phyloP scores from a whole-genome alignment of 2,329 filamentous ascomycete species.

The Penicillium verrucosum region DNA sequence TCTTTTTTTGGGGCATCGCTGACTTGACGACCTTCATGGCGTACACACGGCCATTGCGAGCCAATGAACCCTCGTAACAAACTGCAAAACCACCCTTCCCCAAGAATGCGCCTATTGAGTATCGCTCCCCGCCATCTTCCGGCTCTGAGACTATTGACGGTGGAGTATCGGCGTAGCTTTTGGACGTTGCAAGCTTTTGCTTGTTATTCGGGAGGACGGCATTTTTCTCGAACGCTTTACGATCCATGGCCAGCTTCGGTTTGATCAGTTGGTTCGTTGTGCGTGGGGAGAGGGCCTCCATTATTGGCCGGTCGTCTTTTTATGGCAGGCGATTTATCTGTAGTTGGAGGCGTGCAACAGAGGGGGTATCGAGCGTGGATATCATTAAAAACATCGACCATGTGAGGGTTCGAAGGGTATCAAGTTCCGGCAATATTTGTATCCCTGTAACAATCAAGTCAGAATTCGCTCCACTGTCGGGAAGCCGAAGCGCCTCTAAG shows the following conservation, averaged over 20 bases:
- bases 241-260: conserved; percentile 40
- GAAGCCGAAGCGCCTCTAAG: conserved; percentile 11
- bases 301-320: conserved; percentile 23
- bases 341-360: not conserved
- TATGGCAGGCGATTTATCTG: conserved; percentile 3
- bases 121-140: conserved; percentile 44
- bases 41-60: conserved; percentile 45
- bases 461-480: conserved; percentile 18
- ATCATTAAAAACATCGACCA: conserved; percentile 17
- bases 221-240: conserved; percentile 39
- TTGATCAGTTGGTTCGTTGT: conserved; percentile 48
- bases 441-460: conserved; percentile 26
- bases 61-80: conserved; percentile 48
- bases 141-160: conserved; percentile 46
- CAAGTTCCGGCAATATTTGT: conserved; percentile 23
- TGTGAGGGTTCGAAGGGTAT: conserved; percentile 21
- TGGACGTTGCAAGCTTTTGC: conserved; percentile 33
- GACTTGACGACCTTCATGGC: conserved; percentile 52
- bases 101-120: conserved; percentile 45
- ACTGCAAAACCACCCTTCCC: conserved; percentile 52
- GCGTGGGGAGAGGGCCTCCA: conserved; percentile 50
- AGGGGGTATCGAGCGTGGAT: conserved; percentile 12
- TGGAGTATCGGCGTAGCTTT: conserved; percentile 47
- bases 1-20: conserved; percentile 50
- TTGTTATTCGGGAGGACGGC: conserved; percentile 25